Evolutionary conservation across 768 basidiomycete species (phyloP).

Genomic region (Agaricus subrufescens): DNA sequence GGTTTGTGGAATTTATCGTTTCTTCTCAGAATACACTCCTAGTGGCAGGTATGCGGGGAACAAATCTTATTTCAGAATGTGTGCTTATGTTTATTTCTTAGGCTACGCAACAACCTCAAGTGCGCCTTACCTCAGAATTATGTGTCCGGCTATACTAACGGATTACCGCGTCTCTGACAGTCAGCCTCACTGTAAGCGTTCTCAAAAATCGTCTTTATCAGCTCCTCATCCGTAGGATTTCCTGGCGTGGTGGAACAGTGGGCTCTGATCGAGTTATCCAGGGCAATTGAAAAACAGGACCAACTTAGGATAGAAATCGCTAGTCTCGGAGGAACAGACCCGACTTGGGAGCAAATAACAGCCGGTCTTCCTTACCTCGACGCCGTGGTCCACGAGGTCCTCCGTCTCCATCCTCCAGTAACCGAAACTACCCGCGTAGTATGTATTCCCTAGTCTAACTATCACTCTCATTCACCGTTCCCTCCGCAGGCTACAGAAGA

Average conservation of each 20-base stretch:
- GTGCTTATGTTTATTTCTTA: slow-evolving; percentile 11
- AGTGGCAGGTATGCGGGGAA: slow-evolving; percentile 27
- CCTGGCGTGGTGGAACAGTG: slow-evolving; percentile 27
- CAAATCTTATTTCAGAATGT: background rate
- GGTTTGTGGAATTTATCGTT: background rate
- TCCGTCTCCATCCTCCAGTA: slow-evolving; percentile 36
- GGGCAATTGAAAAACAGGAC: slow-evolving; percentile 37
- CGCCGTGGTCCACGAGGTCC: slow-evolving; percentile 38
- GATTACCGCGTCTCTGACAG: slow-evolving; percentile 12
- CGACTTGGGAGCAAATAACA: slow-evolving; percentile 49
- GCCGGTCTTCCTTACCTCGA: slow-evolving; percentile 52
- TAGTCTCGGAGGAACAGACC: slow-evolving; percentile 36
- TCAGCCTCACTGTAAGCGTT: slow-evolving; percentile 31
- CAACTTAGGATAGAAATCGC: slow-evolving; percentile 47
- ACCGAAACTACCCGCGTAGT: slow-evolving; percentile 33
- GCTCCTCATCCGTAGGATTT: background rate
- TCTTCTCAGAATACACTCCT: slow-evolving; percentile 28
- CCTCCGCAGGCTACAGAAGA: slow-evolving; percentile 39
- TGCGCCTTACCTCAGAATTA: slow-evolving; percentile 16
- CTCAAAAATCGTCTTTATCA: background rate
- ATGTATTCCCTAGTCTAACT: slow-evolving; percentile 12
- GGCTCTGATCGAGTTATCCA: slow-evolving; percentile 53
- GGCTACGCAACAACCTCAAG: slow-evolving; percentile 55
- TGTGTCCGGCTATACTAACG: background rate
- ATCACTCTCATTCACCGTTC: background rate